phyloP scores from a whole-genome alignment of 441 rosid species.

The Hura crepitans region DNA sequence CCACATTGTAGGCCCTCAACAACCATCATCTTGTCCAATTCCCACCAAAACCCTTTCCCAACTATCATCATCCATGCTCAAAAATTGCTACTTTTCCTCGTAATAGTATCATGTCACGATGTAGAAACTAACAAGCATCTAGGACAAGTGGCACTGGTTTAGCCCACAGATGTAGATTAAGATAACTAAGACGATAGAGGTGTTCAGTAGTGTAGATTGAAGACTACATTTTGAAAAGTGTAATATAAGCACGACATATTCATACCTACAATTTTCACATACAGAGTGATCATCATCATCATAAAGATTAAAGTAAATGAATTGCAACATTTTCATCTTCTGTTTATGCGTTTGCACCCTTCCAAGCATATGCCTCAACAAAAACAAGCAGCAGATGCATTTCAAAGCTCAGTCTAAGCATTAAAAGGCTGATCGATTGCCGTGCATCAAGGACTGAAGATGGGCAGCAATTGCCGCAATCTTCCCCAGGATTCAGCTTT shows the following conservation, averaged over 20 bases:
- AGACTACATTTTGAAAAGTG: conserved; percentile 31
- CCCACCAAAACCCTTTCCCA: not conserved
- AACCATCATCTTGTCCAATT: not conserved
- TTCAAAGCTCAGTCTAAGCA: conserved; percentile 24
- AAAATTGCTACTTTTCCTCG: not conserved
- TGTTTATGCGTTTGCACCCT: conserved; percentile 35
- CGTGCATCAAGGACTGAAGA: conserved; percentile 18
- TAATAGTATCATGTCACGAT: not conserved
- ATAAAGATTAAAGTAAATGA: conserved; percentile 26
- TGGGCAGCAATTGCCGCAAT: conserved; percentile 16
- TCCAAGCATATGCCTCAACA: conserved; percentile 44
- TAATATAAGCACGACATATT: conserved; percentile 33
- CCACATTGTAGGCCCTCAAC: not conserved
- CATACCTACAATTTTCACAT: conserved; percentile 53
- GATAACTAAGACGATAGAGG: not conserved
- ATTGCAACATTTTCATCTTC: conserved; percentile 30
- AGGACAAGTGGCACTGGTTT: not conserved
- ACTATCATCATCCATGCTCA: not conserved
- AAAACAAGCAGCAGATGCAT: conserved; percentile 48
- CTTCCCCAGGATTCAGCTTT: conserved; percentile 28
- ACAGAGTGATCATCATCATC: conserved; percentile 11
- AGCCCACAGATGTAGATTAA: not conserved
- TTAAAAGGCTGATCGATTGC: conserved; percentile 16
- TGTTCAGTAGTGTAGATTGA: conserved; percentile 18
- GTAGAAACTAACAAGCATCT: not conserved